These are phyloP conservation scores for Piper longum DNA, from an alignment of 164 flowering plant genomes.

Conservation along the genomic window DNA sequence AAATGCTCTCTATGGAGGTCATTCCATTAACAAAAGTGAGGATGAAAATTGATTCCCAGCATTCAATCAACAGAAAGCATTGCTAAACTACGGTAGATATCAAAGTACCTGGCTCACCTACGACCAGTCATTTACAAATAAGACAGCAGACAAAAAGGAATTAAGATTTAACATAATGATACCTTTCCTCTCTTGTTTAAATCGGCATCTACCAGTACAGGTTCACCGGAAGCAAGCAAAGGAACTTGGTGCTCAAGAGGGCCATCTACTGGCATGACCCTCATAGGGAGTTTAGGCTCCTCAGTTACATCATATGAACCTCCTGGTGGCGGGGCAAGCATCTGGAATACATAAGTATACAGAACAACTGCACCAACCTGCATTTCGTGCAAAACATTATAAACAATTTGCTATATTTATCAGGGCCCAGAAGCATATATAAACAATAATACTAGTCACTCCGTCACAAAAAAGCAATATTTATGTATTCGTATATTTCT, in stretches of 20 bases:
- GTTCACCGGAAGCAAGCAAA: slow-evolving; percentile 32
- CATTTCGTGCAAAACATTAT: neutral
- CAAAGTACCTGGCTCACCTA: too few species aligned
- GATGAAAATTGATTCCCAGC: too few species aligned
- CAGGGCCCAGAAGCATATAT: neutral
- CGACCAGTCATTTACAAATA: too few species aligned
- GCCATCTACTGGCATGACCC: slow-evolving; percentile 21
- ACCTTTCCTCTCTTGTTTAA: slow-evolving; percentile 36
- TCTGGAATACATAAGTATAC: slow-evolving; percentile 82
- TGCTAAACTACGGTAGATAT: too few species aligned
- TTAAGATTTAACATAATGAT: too few species aligned
- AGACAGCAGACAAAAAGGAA: too few species aligned
- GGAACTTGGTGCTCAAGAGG: slow-evolving; percentile 65
- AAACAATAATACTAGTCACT: neutral
- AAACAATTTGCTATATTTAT: slow-evolving; percentile 1
- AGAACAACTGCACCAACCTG: slow-evolving; percentile 95
- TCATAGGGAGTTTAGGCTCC: slow-evolving; percentile 36
- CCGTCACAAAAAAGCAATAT: too few species aligned
- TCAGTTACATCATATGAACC: slow-evolving; percentile 61
- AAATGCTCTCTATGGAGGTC: too few species aligned
- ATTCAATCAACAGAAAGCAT: too few species aligned
- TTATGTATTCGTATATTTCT: too few species aligned
- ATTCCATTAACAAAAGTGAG: too few species aligned
- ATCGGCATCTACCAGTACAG: slow-evolving; percentile 15
- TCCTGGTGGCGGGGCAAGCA: slow-evolving; percentile 91